Evolutionary conservation across 164 flowering plant genomes (phyloP).

Genomic region (Pachysandra terminalis): DNA sequence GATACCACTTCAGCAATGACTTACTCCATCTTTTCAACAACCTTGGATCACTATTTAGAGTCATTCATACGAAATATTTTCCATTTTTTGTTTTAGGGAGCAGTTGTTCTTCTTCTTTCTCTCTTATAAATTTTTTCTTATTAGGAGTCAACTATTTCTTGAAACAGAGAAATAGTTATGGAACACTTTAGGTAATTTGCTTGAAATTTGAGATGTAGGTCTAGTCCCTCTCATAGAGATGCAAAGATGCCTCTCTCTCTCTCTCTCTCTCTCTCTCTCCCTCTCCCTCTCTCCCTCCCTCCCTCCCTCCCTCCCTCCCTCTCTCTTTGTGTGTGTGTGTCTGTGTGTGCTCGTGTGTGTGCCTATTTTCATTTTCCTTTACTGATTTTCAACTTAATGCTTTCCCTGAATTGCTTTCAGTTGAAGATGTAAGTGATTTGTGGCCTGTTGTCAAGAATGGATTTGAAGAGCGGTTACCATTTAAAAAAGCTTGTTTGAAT

Average conservation of each 20-base stretch:
- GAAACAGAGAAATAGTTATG: background rate
- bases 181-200: background rate
- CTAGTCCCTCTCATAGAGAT: background rate
- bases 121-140: background rate
- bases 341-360: too few species aligned
- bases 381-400: background rate
- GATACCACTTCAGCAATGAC: background rate
- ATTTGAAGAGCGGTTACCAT: constrained; percentile 77
- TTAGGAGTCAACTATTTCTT: background rate
- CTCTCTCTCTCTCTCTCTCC: background rate
- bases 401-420: constrained; percentile 37
- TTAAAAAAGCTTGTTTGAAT: constrained; percentile 71
- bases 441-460: constrained; percentile 73
- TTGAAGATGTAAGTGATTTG: constrained; percentile 95
- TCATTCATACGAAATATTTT: background rate
- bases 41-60: background rate
- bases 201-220: background rate
- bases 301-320: too few species aligned
- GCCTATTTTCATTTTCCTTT: too few species aligned
- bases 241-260: background rate
- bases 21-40: background rate
- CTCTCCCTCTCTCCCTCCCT: background rate
- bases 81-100: background rate
- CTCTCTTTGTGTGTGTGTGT: too few species aligned
- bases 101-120: background rate